phyloP scores from a whole-genome alignment of 163 green algal genomes.

The Botryococcus braunii region DNA sequence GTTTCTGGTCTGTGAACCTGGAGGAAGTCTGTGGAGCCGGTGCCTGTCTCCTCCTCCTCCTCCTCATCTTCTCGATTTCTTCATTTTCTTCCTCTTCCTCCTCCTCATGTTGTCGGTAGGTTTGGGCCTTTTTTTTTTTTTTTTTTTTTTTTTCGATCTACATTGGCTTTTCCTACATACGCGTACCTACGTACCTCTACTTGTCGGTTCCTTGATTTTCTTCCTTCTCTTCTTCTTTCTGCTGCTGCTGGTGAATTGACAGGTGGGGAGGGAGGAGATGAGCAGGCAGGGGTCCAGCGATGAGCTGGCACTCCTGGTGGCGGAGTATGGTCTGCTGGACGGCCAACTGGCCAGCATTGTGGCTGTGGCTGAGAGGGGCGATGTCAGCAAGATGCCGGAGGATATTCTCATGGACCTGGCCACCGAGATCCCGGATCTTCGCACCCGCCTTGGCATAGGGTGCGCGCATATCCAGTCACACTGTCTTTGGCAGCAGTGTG shows the following conservation, averaged over 20 bases:
- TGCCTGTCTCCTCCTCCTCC: too few relatives aligned
- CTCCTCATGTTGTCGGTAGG: too few relatives aligned
- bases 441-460: conserved; percentile 65
- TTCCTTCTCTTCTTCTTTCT: not conserved
- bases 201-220: not conserved
- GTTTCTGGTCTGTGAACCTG: too few relatives aligned
- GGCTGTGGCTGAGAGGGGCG: conserved; percentile 17
- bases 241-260: not conserved
- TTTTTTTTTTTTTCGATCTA: too few relatives aligned
- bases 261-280: not conserved
- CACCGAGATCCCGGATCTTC: conserved; percentile 78
- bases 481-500: too few relatives aligned
- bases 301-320: conserved; percentile 70
- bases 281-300: conserved; percentile 23
- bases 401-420: conserved; percentile 67
- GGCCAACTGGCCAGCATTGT: conserved; percentile 44
- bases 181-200: too few relatives aligned
- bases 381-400: conserved; percentile 43
- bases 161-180: too few relatives aligned
- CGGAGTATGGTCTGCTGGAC: conserved; percentile 82
- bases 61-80: too few relatives aligned
- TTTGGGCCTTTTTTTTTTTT: too few relatives aligned
- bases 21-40: too few relatives aligned
- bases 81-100: too few relatives aligned
- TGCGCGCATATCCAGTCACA: conserved; percentile 24